phyloP scores from a whole-genome alignment of 2,329 filamentous ascomycete species.

The Penicillium sp. region DNA sequence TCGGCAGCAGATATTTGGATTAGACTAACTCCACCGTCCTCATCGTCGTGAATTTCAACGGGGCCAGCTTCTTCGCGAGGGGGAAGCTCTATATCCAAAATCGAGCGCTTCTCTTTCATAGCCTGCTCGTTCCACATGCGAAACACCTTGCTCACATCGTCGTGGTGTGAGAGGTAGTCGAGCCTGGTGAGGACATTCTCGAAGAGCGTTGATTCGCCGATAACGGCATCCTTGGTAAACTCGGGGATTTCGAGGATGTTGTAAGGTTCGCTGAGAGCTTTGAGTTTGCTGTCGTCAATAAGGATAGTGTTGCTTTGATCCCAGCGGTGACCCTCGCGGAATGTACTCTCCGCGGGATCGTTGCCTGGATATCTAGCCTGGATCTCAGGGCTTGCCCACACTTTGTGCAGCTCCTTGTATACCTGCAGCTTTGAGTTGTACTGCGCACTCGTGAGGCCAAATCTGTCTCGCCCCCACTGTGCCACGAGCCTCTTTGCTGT shows the following conservation, averaged over 20 bases:
- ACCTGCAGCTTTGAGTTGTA: conserved; percentile 72
- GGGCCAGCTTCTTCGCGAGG: neutral
- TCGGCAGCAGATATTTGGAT: neutral
- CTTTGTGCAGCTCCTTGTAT: conserved; percentile 73
- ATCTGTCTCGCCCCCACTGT: conserved; percentile 72
- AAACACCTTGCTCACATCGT: conserved; percentile 46
- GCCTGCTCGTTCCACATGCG: conserved; percentile 31
- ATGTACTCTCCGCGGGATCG: conserved; percentile 1
- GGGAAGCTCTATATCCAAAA: conserved; percentile 18
- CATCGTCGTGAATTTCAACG: neutral
- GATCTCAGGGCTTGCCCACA: conserved; percentile 59
- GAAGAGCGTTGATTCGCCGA: conserved; percentile 45
- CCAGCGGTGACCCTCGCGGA: conserved; percentile 57
- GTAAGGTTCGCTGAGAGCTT: conserved; percentile 75
- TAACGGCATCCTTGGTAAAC: conserved; percentile 52
- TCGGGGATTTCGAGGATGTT: conserved; percentile 80
- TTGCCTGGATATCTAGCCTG: conserved; percentile 41
- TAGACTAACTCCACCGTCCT: neutral
- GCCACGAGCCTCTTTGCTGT: conserved; percentile 58
- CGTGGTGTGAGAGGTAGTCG: conserved; percentile 47
- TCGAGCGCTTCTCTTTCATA: conserved; percentile 5
- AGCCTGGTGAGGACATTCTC: conserved; percentile 51
- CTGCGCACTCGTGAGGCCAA: conserved; percentile 61
- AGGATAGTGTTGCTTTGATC: conserved; percentile 82
- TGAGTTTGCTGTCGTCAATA: conserved; percentile 78